Evolutionary conservation across 2,329 filamentous ascomycete species (phyloP), one percentile per base, ranked within the genome.

Genomic region (Tolypocladium cylindrosporum): DNA sequence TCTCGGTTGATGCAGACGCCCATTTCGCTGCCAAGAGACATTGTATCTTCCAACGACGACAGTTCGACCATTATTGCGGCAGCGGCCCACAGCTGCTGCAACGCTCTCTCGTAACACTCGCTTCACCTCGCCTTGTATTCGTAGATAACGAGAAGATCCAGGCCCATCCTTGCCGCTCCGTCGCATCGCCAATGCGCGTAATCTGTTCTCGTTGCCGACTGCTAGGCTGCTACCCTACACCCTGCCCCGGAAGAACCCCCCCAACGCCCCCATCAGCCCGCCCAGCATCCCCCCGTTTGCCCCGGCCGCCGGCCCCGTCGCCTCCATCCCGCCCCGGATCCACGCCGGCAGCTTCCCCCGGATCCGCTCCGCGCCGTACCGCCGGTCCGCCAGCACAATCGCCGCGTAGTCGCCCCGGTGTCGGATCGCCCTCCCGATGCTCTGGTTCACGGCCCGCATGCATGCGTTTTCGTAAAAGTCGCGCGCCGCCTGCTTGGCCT

Each of bases 361-460:
- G 60, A 97, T 91, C 57, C 88, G 81, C 54, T 84, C 78, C 36
- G 81, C 84, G n/a, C 79, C 82, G 72, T 94, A 99, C 55, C 94
- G 79, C 62, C 82, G 79, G 72, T 99, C 94, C 40, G 94, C 77
- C 68, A 99, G 80, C 58, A 97, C 74, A 62, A 99, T 97, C 19
- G 89, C 86, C 5, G 94, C 94, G 73, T 96, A 97, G 73, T 99
- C 94, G 31, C 83, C 84, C 57, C 81, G 82, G 69, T 99, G 94
- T 53, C 94, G 80, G 65, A 99, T 97, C 1, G 91, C 94, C 59
- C 94, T 80, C 1, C 94, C 94, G 64, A 99, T 92, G 68, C 90
- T 94, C 76, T 99, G 94, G 71, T 99, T 99, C 5, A 99, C 94
- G 5, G 92, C 91, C 43, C 94, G 82, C 92, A 99, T 97, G 71